Evolutionary conservation across 163 green algal species (phyloP).

Genomic region (Chloromonas sp.): DNA sequence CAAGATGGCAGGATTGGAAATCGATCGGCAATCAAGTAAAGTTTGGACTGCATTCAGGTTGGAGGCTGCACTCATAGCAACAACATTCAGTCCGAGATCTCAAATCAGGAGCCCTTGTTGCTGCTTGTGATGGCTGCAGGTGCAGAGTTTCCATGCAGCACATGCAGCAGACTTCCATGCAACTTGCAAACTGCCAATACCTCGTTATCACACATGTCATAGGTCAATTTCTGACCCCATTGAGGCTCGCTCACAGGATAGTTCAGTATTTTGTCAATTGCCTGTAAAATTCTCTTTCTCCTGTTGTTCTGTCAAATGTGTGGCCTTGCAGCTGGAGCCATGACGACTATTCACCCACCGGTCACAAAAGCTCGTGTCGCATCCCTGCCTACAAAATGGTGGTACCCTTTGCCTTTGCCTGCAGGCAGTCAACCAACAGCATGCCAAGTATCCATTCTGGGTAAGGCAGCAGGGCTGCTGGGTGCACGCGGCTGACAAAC

Average conservation of each 20-base stretch:
- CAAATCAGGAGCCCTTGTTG: background rate
- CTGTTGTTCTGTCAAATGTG: background rate
- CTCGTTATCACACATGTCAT: no score
- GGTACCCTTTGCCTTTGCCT: conserved; percentile 45
- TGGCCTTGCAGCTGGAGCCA: background rate
- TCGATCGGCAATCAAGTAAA: no score
- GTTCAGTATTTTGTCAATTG: background rate
- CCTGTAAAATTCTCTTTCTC: no score
- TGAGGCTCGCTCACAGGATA: background rate
- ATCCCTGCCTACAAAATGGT: conserved; percentile 51
- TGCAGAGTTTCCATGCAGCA: no score
- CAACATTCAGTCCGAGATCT: background rate
- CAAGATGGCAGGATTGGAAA: background rate
- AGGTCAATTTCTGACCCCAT: background rate
- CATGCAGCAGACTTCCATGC: no score
- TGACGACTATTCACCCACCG: conserved; percentile 20
- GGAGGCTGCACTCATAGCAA: background rate
- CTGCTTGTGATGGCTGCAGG: background rate
- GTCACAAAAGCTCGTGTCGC: conserved; percentile 51
- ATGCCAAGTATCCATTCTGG: background rate
- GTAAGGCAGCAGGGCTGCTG: background rate
- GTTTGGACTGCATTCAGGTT: no score
- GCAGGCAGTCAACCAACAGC: background rate
- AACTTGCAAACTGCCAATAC: no score
- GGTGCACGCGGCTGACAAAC: background rate